Evolutionary conservation across 768 basidiomycete species (phyloP).

Genomic region (Imleria badia): DNA sequence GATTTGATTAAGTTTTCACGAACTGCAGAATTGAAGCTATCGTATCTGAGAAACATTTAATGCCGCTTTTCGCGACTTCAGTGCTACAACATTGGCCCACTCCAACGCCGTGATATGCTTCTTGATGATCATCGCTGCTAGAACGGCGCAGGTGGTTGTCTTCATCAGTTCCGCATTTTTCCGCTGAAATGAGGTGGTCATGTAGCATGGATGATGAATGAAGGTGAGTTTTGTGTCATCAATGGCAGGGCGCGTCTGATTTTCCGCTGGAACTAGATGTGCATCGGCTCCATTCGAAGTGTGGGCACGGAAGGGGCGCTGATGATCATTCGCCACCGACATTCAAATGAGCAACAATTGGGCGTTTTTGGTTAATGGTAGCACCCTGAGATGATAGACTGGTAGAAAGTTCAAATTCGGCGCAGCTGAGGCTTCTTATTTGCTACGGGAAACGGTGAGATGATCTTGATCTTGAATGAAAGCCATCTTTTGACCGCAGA

Average conservation of each 20-base stretch:
- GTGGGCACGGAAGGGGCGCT: too few species aligned
- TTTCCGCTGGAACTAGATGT: too few species aligned
- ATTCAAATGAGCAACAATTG: too few species aligned
- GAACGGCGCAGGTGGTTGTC: rapidly evolving
- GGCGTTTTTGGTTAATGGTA: neutral
- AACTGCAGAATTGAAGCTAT: too few species aligned
- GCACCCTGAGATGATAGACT: too few species aligned
- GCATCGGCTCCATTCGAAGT: too few species aligned
- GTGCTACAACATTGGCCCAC: too few species aligned
- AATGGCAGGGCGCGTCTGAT: neutral
- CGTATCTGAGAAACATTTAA: too few species aligned
- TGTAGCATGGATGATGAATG: neutral
- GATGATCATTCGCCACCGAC: too few species aligned
- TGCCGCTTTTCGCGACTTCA: too few species aligned
- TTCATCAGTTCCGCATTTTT: neutral
- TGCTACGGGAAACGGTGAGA: neutral
- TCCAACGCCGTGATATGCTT: neutral
- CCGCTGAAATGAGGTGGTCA: neutral
- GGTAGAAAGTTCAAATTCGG: neutral
- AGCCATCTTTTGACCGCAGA: neutral
- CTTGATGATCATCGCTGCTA: neutral
- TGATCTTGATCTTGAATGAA: neutral
- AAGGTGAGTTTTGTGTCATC: neutral
- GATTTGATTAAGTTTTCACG: too few species aligned
- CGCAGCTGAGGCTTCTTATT: neutral